Evolutionary conservation across 2,329 filamentous ascomycete species (phyloP).

Genomic region (Aulographum hederae): DNA sequence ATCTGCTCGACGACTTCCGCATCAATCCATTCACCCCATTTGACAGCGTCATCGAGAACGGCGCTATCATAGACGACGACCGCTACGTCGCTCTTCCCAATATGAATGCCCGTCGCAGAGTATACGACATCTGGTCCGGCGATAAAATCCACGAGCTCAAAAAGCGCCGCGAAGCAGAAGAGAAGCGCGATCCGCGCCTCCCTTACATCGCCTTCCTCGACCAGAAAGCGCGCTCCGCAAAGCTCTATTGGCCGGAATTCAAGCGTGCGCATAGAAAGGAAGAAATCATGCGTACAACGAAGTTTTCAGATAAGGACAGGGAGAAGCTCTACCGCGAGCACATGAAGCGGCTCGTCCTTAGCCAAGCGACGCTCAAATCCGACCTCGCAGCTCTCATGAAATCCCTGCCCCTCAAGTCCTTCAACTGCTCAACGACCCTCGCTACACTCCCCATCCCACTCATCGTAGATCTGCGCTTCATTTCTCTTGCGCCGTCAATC

Average conservation of each 20-base stretch:
- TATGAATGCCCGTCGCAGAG: constrained; percentile 65
- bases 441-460: constrained; percentile 43
- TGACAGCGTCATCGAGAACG: constrained; percentile 76
- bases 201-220: constrained; percentile 70
- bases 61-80: constrained; percentile 63
- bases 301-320: constrained; percentile 43
- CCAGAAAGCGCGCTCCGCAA: constrained; percentile 57
- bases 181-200: constrained; percentile 67
- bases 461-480: constrained; percentile 49
- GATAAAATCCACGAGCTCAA: constrained; percentile 57
- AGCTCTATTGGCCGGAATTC: constrained; percentile 96
- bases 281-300: constrained; percentile 55
- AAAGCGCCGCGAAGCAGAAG: constrained; percentile 53
- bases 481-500: constrained; percentile 41
- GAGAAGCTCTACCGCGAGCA: constrained; percentile 69
- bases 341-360: constrained; percentile 44
- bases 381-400: constrained; percentile 51
- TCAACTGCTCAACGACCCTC: constrained; percentile 41
- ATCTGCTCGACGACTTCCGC: constrained; percentile 64
- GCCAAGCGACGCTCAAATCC: constrained; percentile 46
- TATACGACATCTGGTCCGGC: constrained; percentile 68
- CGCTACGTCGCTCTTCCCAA: constrained; percentile 71
- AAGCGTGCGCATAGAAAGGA: constrained; percentile 79
- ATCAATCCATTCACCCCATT: constrained; percentile 82
- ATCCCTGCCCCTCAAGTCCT: constrained; percentile 34